Conservation (phyloP, 306 rosid genomes). For the Begonia loranthoides region DNA sequence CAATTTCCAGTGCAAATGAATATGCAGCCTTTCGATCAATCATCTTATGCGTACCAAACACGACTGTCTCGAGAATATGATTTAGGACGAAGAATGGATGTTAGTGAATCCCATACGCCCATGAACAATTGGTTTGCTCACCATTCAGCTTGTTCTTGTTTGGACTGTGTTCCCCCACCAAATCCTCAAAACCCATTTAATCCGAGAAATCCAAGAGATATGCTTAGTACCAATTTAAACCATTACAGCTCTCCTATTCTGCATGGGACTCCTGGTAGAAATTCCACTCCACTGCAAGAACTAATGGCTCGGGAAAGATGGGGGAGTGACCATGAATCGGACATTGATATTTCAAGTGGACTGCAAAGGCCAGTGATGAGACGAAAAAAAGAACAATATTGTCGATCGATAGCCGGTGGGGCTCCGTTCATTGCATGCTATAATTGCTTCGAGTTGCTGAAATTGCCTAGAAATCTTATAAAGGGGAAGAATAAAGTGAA, state of each 20-base stretch:
- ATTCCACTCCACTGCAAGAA: conserved; percentile 4
- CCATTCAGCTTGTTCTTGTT: conserved; percentile 22
- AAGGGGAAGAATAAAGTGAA: conserved; percentile 13
- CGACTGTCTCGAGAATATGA: neutral
- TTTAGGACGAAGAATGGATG: no score
- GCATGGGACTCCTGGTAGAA: no score
- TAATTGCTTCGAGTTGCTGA: conserved; percentile 32
- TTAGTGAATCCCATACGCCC: no score
- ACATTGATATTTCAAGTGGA: conserved; percentile 3
- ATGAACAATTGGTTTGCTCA: conserved; percentile 4
- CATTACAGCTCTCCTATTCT: no score
- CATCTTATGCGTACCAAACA: conserved; percentile 13
- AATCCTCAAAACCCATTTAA: conserved; percentile 2
- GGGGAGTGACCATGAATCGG: conserved; percentile 18
- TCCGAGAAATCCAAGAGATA: conserved; percentile 14
- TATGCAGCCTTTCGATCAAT: conserved; percentile 14
- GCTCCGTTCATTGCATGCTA: conserved; percentile 37
- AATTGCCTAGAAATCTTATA: conserved; percentile 25
- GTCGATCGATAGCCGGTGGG: conserved; percentile 26
- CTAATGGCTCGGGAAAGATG: conserved; percentile 11
- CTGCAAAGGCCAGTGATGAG: conserved; percentile 10
- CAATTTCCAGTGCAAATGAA: conserved; percentile 17
- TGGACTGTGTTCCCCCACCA: conserved; percentile 17
- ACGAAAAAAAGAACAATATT: conserved; percentile 5
- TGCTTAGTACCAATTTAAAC: conserved; percentile 11